A percentile compares a stretch with the other conserved stretches of the same genome.
phyloP scores from a whole-genome alignment of 1,284 basidiomycete genomes.

The Tilletia indica region DNA sequence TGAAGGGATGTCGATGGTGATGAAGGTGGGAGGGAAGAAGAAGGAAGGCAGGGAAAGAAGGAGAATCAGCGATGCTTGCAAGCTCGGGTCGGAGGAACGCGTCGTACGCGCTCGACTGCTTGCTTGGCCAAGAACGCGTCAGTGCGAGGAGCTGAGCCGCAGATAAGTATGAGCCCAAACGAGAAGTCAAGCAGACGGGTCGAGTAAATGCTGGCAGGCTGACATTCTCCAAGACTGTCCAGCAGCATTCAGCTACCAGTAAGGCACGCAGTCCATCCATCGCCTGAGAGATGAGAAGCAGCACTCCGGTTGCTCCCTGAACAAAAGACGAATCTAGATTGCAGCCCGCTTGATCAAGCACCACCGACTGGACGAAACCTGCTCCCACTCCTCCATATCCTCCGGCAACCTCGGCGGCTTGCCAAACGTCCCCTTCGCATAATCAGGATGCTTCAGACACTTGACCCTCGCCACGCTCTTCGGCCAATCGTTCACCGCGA shows the following conservation, averaged over 20 bases:
- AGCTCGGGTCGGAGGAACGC: neutral
- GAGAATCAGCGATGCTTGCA: conserved; percentile 10
- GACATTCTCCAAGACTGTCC: no score
- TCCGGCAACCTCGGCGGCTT: conserved; percentile 13
- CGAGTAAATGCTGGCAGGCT: no score
- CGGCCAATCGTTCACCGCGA: conserved; percentile 54
- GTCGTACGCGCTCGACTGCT: no score
- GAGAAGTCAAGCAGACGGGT: no score
- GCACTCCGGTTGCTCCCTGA: no score
- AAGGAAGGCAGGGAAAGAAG: neutral
- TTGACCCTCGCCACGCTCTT: neutral
- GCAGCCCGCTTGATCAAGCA: conserved; percentile 7
- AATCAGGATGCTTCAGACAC: conserved; percentile 2
- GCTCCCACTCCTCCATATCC: conserved; percentile 7
- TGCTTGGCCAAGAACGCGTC: no score
- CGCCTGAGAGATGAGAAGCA: no score
- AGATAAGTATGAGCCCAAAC: no score
- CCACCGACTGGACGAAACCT: conserved; percentile 3
- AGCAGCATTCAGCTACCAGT: no score
- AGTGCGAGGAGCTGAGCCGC: no score
- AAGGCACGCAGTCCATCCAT: no score
- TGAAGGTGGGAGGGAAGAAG: conserved; percentile 13
- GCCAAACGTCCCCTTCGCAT: neutral
- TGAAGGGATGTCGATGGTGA: neutral
- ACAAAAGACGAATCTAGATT: neutral